Evolutionary conservation across 1,139 yeast species (phyloP).

Genomic region (Scheffersomyces insectosa): DNA sequence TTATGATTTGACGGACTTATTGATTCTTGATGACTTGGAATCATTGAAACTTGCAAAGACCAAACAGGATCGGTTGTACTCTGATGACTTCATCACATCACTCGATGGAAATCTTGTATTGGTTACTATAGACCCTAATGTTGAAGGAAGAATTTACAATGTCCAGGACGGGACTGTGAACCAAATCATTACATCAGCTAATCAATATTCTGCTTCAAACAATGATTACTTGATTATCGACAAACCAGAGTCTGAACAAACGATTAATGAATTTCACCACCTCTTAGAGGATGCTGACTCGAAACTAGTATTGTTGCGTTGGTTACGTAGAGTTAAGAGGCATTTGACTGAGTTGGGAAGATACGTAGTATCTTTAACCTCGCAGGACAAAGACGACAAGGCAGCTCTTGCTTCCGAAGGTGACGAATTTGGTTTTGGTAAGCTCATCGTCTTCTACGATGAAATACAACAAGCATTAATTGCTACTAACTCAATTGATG

Average conservation of each 20-base stretch:
- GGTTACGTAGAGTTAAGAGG: conserved; percentile 29
- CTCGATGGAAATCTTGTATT: conserved; percentile 7
- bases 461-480: conserved; percentile 19
- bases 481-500: conserved; percentile 34
- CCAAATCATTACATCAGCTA: conserved; percentile 3
- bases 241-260: conserved; percentile 31
- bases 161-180: conserved; percentile 12
- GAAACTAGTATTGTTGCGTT: conserved; percentile 25
- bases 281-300: conserved; percentile 31
- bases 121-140: conserved; percentile 5
- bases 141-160: conserved; percentile 8
- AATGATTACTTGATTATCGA: conserved; percentile 21
- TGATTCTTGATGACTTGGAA: conserved; percentile 20
- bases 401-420: conserved; percentile 5
- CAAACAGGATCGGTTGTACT: conserved; percentile 1
- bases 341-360: conserved; percentile 40
- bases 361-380: conserved; percentile 17
- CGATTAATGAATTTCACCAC: conserved; percentile 31
- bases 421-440: conserved; percentile 36
- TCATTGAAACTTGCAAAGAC: conserved; percentile 14
- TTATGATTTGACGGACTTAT: conserved; percentile 31
- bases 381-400: neutral
- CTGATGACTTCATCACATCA: conserved; percentile 8
- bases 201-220: conserved; percentile 6
- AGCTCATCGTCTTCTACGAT: conserved; percentile 33